Base-by-base conservation (phyloP, 176 grass and related monocot species). In the Metroxylon sagu region DNA sequence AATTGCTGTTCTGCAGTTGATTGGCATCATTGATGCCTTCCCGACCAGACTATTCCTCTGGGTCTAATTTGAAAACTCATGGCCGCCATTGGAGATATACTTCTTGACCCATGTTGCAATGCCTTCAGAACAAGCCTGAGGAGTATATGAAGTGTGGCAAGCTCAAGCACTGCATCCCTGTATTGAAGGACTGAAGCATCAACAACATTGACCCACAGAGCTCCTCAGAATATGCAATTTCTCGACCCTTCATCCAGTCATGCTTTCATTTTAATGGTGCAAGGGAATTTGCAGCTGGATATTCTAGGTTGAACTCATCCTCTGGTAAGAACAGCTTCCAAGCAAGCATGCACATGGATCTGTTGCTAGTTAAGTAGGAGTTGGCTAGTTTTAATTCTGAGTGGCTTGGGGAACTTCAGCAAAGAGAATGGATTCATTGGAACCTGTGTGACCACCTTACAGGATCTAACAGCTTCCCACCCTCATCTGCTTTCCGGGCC, bases 81-180 rank as follows among this genome's bases (percentile, higher is more conserved):
- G 84, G 21, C 84, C 84, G 4, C 84, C 74, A 29, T 77, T 65
- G 69, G 84, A 82, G 51, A 87, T 87, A 74, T 87, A 83, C 67
- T 87, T 87, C 75, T 87, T 87, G 56, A 87, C 74, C 84, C 84
- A 87, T 68, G 83, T 87, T 14, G 79, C 75, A 16, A 87, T 81
- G 65, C 83, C 84, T 48, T 87, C 84, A 27, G 79, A 61, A 16
- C 84, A 87, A 7, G 84, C 84, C 56, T 82, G 50, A 87, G 48
- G 51, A 87, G 28, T 26, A 75, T 67, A 19, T 87, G 79, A 18
- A 87, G 61, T 0, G 79, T 87, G 29, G 84, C 84, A 67, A 87
- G 82, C 50, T 87, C 84, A 63, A 83, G 84, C 10, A 87, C 84
- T 2, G 79, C 61, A 49, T 87, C 84, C 57, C 83, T 87, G 75